Conservation (phyloP, 2,329 filamentous ascomycete genomes). For the Cordyceps farinosa region DNA sequence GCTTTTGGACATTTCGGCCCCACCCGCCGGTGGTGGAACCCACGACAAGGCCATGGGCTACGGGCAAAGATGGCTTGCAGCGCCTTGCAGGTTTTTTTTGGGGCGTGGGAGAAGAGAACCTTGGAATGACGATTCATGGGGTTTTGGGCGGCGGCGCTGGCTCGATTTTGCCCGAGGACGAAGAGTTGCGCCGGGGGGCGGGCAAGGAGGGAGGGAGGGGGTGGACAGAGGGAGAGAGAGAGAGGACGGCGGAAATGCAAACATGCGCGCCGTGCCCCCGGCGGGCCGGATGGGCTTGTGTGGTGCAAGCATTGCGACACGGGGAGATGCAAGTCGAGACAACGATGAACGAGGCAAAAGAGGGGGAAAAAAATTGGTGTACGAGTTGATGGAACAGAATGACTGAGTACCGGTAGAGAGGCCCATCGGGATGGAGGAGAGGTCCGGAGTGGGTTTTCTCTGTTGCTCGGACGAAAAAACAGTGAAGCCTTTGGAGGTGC, state of each 20-base stretch:
- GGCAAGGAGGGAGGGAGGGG: too few species aligned
- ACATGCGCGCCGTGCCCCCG: not conserved
- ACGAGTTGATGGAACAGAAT: too few species aligned
- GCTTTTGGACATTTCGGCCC: slow-evolving; percentile 1
- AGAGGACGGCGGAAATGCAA: not conserved
- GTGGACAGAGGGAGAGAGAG: not conserved
- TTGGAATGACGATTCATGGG: not conserved
- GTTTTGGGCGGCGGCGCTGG: too few species aligned
- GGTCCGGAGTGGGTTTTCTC: too few species aligned
- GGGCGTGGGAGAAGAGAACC: not conserved
- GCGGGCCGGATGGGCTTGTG: not conserved
- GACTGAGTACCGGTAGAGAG: too few species aligned
- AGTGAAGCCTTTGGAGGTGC: not conserved
- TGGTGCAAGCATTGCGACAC: not conserved
- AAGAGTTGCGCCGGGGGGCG: too few species aligned
- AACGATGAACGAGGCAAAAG: too few species aligned
- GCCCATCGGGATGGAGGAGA: too few species aligned
- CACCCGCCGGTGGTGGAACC: not conserved
- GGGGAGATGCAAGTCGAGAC: too few species aligned
- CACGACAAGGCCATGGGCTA: not conserved
- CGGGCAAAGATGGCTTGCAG: not conserved
- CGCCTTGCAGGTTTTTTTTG: not conserved
- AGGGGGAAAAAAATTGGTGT: too few species aligned
- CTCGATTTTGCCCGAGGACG: too few species aligned
- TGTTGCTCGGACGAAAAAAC: too few species aligned